Base-by-base conservation (phyloP, 1,284 basidiomycete species). In the Cutaneotrichosporon dermatis region DNA sequence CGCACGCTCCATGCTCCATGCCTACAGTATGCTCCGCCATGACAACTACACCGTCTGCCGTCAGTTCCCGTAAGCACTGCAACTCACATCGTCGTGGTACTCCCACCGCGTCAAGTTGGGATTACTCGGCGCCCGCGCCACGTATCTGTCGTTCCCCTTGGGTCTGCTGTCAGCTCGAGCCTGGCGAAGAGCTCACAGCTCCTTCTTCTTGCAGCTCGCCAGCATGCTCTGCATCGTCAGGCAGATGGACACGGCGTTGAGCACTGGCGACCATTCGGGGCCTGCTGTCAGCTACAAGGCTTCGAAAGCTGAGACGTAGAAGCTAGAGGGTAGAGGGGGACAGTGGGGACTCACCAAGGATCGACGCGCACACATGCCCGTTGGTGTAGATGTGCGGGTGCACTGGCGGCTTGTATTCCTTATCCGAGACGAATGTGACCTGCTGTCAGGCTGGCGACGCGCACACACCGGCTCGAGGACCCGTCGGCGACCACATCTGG, bases 191-290 rank as follows among this genome's bases (percentile, higher is more conserved):
- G 54, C 75, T 60, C 43, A 77, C 76, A 69, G 61, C 54, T 71
- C 70, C 55, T 72, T 74, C 66, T 75, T 76, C 66, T 73, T 77
- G 61, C 73, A 75, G 1, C 74, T 76, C 4, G 79, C 79, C 4
- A 80, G 66, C 78, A 80, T 80, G 8, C 70, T 74, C 61, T 80
- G 79, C 69, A 80, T 75, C 1, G 79, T 79, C 16, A 80, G 71
- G 57, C 78, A 76, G 4, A 80, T 66, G 6, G 73, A 67, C 6
- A 76, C 68, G 6, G 76, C 74, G 39, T 73, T 79, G 15, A 80
- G 63, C 0, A 79, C 79, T 71, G 76, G 75, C 3, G 74, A 75
- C 75, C 75, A 77, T 37, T 76, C 74, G 13, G 62, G 69, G n/a
- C 72, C 77, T 70, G 62, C 0, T n/a, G 55, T 61, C 58, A 62